Percentiles rank a stretch among this genome's conserved stretches.
These are phyloP conservation scores for Coniochaeta prunicola DNA, from an alignment of 2,329 filamentous ascomycete species.

Conservation along the genomic window DNA sequence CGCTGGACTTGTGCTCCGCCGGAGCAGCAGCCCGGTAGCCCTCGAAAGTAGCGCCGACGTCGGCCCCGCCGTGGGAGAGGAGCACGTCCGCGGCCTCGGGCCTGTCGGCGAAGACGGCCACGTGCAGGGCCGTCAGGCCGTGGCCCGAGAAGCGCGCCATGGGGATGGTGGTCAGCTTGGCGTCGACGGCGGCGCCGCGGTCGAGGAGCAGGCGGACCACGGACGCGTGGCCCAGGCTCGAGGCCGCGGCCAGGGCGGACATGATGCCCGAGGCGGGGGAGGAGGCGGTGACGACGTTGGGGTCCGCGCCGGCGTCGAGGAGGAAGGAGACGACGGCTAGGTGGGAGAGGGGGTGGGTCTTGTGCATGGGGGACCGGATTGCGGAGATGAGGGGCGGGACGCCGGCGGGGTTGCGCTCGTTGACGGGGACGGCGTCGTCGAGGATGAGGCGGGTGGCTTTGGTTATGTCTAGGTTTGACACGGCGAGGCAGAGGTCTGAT, in stretches of 20 bases:
- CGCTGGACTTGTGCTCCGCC: background rate
- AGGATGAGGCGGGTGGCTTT: slow-evolving; percentile 10
- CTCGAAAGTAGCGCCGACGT: slow-evolving; percentile 9
- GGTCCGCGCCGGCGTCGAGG: slow-evolving; percentile 13
- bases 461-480: slow-evolving; percentile 11
- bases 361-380: slow-evolving; percentile 3
- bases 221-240: slow-evolving; percentile 2
- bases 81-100: slow-evolving; percentile 6
- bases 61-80: slow-evolving; percentile 9
- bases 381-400: slow-evolving; percentile 11
- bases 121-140: slow-evolving; percentile 13
- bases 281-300: slow-evolving; percentile 4
- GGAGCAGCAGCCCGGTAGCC: background rate
- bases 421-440: slow-evolving; percentile 7
- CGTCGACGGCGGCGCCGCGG: slow-evolving; percentile 8
- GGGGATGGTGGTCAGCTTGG: background rate
- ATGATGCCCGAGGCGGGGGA: background rate
- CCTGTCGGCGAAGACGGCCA: slow-evolving; percentile 9
- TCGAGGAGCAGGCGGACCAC: slow-evolving; percentile 9
- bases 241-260: slow-evolving; percentile 8
- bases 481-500: slow-evolving; percentile 13
- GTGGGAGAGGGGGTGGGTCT: slow-evolving; percentile 6
- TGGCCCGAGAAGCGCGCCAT: slow-evolving; percentile 1
- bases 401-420: slow-evolving; percentile 10
- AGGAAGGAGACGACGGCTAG: slow-evolving; percentile 12